A percentile compares a stretch with the other conserved stretches of the same genome.
Evolutionary conservation across 352 stramenopile species (phyloP).

Genomic region (Saprolegnia parasitica): DNA sequence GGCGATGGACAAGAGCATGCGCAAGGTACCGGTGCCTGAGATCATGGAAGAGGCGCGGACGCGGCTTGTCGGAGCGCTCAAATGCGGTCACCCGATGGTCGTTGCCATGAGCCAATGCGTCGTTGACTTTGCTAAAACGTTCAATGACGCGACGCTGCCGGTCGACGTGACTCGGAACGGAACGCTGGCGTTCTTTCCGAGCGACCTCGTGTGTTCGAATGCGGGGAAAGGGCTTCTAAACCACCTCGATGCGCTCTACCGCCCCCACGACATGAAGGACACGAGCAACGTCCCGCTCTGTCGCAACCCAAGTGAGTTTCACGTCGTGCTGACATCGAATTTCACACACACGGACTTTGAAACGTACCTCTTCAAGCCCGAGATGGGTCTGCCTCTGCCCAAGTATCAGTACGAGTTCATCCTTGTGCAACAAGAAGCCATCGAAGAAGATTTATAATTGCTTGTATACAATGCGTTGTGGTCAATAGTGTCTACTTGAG

Average conservation of each 20-base stretch:
- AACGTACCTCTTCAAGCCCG: background rate
- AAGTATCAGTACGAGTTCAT: conserved; percentile 18
- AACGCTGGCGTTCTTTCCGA: background rate
- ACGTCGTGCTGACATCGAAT: background rate
- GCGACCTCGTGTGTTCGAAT: background rate
- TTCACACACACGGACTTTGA: conserved; percentile 6
- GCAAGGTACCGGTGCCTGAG: background rate
- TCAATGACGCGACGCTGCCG: conserved; percentile 1
- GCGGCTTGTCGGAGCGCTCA: conserved; percentile 2
- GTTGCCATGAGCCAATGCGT: conserved; percentile 3
- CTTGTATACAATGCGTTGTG: background rate
- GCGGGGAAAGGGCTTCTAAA: background rate
- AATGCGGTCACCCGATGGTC: background rate
- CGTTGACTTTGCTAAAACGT: conserved; percentile 3
- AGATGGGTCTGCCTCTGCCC: background rate
- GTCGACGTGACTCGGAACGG: background rate
- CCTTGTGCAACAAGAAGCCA: background rate
- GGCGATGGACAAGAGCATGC: conserved; percentile 19
- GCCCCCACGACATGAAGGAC: background rate
- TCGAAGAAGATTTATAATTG: background rate
- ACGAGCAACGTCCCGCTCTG: background rate
- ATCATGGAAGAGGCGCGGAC: conserved; percentile 3
- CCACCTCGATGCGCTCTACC: background rate
- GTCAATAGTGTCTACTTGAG: background rate
- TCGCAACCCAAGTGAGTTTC: background rate